phyloP scores from a whole-genome alignment of 805 yeast species.

The Ogataea methylovora region DNA sequence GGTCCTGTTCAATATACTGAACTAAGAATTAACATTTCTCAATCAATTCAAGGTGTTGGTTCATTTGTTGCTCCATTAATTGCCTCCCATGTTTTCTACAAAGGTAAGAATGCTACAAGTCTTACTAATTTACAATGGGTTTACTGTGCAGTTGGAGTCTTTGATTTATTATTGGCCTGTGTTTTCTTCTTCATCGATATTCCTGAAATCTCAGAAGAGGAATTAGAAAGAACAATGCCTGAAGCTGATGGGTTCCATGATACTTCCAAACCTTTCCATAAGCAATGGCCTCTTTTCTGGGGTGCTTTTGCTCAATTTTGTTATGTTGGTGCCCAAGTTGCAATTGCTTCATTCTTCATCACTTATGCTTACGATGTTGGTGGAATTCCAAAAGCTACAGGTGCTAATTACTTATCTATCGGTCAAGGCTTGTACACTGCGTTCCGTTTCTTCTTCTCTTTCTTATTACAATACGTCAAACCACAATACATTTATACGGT shows the following conservation, averaged over 20 bases:
- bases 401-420: constrained; percentile 5
- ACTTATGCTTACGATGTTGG: constrained; percentile 5
- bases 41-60: constrained; percentile 8
- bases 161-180: constrained; percentile 6
- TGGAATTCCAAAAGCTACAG: constrained; percentile 2
- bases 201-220: constrained; percentile 9
- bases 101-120: constrained; percentile 5
- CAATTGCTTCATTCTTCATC: constrained; percentile 8
- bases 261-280: constrained; percentile 5
- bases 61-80: constrained; percentile 8
- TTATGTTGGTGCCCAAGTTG: constrained; percentile 10
- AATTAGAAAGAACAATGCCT: constrained; percentile 6
- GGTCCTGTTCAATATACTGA: constrained; percentile 8
- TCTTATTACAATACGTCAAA: constrained; percentile 4
- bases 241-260: constrained; percentile 8
- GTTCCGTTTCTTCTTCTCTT: constrained; percentile 5
- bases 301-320: constrained; percentile 8
- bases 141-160: constrained; percentile 8
- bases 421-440: constrained; percentile 7
- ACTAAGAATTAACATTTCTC: constrained; percentile 7
- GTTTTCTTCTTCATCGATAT: constrained; percentile 8
- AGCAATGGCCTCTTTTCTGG: constrained; percentile 8
- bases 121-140: constrained; percentile 9
- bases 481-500: constrained; percentile 7
- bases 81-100: constrained; percentile 8